Percentiles rank a stretch among this genome's conserved stretches.
Evolutionary conservation across 2,329 filamentous ascomycete genomes (phyloP).

Genomic region (Penicillium fuscoglaucum): DNA sequence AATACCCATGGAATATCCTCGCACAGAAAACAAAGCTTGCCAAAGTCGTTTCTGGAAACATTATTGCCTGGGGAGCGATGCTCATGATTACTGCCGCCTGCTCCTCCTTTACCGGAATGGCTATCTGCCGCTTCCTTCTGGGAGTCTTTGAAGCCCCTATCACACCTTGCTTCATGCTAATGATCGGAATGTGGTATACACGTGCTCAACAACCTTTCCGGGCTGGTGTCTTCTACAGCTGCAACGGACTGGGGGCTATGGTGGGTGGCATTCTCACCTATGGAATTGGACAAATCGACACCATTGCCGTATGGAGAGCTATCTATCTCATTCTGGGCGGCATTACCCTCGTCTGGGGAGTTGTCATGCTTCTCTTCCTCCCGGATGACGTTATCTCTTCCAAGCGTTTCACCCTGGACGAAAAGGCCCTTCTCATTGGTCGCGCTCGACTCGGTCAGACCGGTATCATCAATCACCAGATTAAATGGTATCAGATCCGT

Average conservation of each 20-base stretch:
- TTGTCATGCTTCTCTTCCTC: conserved; percentile 43
- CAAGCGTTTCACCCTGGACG: conserved; percentile 45
- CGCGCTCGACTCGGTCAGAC: conserved; percentile 42
- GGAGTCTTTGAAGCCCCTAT: conserved; percentile 52
- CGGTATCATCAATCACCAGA: conserved; percentile 50
- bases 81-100: conserved; percentile 48
- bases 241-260: conserved; percentile 43
- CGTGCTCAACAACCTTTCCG: conserved; percentile 50
- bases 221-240: conserved; percentile 48
- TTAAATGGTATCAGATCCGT: conserved; percentile 52
- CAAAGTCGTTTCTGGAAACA: conserved; percentile 35
- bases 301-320: conserved; percentile 47
- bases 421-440: conserved; percentile 47
- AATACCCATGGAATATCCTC: conserved; percentile 45
- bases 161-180: conserved; percentile 54
- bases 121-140: conserved; percentile 48
- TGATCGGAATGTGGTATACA: conserved; percentile 53
- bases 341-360: conserved; percentile 46
- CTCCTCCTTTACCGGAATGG: conserved; percentile 46
- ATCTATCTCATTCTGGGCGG: conserved; percentile 51
- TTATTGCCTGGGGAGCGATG: conserved; percentile 47
- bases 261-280: conserved; percentile 30
- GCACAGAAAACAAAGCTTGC: conserved; percentile 30
- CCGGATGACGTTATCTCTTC: conserved; percentile 47
- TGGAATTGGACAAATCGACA: conserved; percentile 45